Evolutionary conservation across 768 basidiomycete species (phyloP).

Genomic region (Calocera viscosa): DNA sequence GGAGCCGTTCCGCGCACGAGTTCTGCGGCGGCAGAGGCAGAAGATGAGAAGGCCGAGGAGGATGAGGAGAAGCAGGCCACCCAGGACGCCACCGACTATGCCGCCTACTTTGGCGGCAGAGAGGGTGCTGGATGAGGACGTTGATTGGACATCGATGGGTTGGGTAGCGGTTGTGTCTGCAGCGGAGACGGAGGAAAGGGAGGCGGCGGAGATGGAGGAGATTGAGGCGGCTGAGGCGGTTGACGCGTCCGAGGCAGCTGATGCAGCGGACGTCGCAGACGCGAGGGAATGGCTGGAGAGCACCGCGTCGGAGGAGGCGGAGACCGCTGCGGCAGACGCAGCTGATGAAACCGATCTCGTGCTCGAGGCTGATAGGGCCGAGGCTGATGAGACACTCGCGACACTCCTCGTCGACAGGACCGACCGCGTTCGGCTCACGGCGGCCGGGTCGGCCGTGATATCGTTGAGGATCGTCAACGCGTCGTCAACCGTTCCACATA

Average conservation of each 20-base stretch:
- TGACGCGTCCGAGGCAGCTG: neutral
- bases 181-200: neutral
- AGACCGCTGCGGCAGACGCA: neutral
- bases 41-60: neutral
- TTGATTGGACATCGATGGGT: neutral
- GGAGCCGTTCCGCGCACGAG: neutral
- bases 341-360: neutral
- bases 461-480: neutral
- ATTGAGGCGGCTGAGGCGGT: neutral
- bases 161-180: neutral
- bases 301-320: too few species aligned
- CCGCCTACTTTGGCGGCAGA: neutral
- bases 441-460: neutral
- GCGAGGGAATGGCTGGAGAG: too few species aligned
- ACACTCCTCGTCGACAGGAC: neutral
- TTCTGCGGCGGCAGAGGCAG: neutral
- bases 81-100: neutral
- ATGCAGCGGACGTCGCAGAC: too few species aligned
- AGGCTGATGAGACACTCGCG: neutral
- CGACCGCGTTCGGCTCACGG: neutral
- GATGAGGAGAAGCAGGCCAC: neutral
- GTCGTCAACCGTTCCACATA: neutral
- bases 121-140: neutral
- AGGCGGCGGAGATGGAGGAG: neutral
- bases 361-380: neutral